A percentile compares a stretch with the other conserved stretches of the same genome.
phyloP scores from a whole-genome alignment of 2,329 filamentous ascomycete genomes.

The Sporothrix curviconia region DNA sequence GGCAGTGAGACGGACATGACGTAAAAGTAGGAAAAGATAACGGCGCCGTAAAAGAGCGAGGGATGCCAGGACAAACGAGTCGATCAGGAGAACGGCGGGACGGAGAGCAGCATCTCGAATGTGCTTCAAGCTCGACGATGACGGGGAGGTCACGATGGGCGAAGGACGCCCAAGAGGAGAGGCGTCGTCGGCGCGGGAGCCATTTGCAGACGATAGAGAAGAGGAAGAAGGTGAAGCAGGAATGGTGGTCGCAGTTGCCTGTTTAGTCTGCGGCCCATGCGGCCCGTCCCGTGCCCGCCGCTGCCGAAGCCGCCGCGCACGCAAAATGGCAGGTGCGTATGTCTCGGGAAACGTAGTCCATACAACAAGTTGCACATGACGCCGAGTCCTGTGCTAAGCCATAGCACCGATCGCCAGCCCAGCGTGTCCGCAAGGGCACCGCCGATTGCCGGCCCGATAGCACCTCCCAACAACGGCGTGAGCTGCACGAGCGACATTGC shows the following conservation, averaged over 20 bases:
- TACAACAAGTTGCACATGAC: constrained; percentile 21
- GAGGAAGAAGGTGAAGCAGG: constrained; percentile 18
- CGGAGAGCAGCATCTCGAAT: constrained; percentile 40
- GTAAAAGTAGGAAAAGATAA: constrained; percentile 48
- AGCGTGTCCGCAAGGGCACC: constrained; percentile 27
- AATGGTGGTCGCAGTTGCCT: not conserved
- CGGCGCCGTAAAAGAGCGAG: constrained; percentile 40
- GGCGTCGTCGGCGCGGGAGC: not conserved
- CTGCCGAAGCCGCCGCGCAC: constrained; percentile 32
- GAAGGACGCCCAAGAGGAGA: not conserved
- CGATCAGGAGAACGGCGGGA: constrained; percentile 41
- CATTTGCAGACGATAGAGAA: not conserved
- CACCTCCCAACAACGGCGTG: constrained; percentile 28
- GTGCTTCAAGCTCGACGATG: constrained; percentile 42
- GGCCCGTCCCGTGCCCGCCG: constrained; percentile 21
- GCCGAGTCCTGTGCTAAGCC: constrained; percentile 24
- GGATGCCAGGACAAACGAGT: constrained; percentile 37
- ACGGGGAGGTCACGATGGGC: constrained; percentile 23
- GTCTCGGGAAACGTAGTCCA: constrained; percentile 28
- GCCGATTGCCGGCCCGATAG: constrained; percentile 27
- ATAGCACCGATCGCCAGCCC: constrained; percentile 32
- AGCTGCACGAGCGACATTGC: constrained; percentile 37
- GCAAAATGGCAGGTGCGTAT: constrained; percentile 41
- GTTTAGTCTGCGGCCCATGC: not conserved
- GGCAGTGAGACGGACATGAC: constrained; percentile 48